Conservation (phyloP, 208 protist species). For the Trichomonas gallinae region DNA sequence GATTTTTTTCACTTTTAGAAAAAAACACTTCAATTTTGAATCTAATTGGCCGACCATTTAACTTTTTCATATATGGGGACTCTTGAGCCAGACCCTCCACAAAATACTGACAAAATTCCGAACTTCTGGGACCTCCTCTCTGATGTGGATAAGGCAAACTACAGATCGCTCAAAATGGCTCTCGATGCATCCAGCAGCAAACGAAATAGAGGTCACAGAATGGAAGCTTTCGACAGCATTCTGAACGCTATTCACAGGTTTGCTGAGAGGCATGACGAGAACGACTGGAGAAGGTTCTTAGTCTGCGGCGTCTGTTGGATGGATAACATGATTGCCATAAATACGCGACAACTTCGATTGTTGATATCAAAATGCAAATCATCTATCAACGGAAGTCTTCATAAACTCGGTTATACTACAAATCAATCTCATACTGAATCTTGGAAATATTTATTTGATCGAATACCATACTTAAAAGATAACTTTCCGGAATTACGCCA, state of each 20-base stretch:
- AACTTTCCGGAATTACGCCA: not conserved
- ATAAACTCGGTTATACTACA: conserved; percentile 12
- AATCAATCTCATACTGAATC: conserved; percentile 16
- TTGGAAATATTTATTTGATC: not conserved
- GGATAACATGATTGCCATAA: not conserved
- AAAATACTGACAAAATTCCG: not conserved
- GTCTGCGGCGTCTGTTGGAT: conserved; percentile 18
- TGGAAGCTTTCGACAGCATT: conserved; percentile 1
- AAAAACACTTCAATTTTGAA: too few species aligned
- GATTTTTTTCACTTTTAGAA: too few species aligned
- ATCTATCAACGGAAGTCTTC: not conserved
- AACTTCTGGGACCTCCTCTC: not conserved
- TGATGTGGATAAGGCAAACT: not conserved
- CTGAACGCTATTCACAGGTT: not conserved
- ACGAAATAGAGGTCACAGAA: not conserved
- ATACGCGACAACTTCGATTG: not conserved
- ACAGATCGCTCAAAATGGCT: not conserved
- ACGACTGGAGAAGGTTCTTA: not conserved
- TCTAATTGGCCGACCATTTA: not conserved
- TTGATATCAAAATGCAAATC: conserved; percentile 17
- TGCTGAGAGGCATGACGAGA: not conserved
- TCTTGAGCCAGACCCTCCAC: not conserved
- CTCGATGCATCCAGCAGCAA: not conserved
- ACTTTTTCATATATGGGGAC: not conserved
- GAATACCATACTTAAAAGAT: conserved; percentile 4